Base-by-base conservation (phyloP, 352 stramenopile genomes). In the Phytophthora cryptogea region DNA sequence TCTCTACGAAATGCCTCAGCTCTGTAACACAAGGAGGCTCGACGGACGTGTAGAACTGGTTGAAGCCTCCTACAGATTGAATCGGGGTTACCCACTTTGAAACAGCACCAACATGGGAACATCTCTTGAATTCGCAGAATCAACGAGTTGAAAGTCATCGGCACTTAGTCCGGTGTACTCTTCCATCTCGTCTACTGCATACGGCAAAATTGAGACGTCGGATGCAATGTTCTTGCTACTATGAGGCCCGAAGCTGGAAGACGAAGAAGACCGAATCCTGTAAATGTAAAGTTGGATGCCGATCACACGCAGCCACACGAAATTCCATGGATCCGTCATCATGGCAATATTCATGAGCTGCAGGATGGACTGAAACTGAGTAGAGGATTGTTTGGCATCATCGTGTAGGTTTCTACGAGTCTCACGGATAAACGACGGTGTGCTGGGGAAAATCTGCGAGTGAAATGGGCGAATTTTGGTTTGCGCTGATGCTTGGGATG, bases 331-430 rank as follows among this genome's bases (percentile, higher is more conserved):
- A 20, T 80, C 71, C 20, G 65, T 80, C 68, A 80, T 78, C 71
- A 78, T 80, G 9, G 68, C 63, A 28, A 76, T 63, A 32, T 80
- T 80, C 60, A 80, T 74, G 17, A 80, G 57, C 27, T 69, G 57
- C 14, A 76, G 40, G 17, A 68, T 45, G 13, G 72, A 76, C 16
- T 60, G 59, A 20, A 56, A 59, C 23, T 72, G 66, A 1, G 35
- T 30, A 0, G 59, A 70, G 9, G 57, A 43, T 16, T 48, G 28
- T 26, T 23, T 23, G 20, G 30, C 28, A 2, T 51, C 47, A 7
- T 31, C 54, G 3, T 33, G 44, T 5, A 46, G 33, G 7, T 52
- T 31, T 26, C 32, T 30, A 39, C 11, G 30, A 20, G 32, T 23
- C 1, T 31, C 30, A 4, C 17, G 17, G 10, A 36, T 41, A 8